Evolutionary conservation across 495 filamentous ascomycete species (phyloP), one percentile per base, ranked within the genome.

Genomic region (Penicillium canescens): DNA sequence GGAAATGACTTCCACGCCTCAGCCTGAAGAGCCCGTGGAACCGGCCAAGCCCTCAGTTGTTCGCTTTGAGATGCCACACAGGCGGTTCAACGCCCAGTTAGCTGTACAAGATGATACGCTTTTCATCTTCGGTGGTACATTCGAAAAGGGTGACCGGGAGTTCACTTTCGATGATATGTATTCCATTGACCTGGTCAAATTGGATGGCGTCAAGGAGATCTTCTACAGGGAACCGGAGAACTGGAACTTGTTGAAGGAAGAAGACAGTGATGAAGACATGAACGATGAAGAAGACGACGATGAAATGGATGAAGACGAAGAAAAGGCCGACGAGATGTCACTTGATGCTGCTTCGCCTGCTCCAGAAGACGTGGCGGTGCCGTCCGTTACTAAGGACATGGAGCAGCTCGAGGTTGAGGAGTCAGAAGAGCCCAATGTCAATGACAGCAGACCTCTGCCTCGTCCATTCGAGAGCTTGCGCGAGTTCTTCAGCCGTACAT

Each of bases 141-240:
- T 89, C 60, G 94, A 98, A 63, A 92, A 93, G 69, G 92, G 89
- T 18, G 94, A 98, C 62, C 82, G 88, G 14, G 94, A 98, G 67
- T 96, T 88, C 61, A 96, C 89, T 2, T 95, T 96, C 70, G 91
- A 96, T 65, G 93, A 98, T 61, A 78, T 97, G 78, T 93, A 90
- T 65, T 87, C 90, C 9, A 86, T 98, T 57, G 91, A 98, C 65
- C 78, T 98, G 33, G 91, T 86, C 44, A 95, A 92, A 68, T 74
- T 98, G 51, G 92, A 98, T 63, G 94, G 94, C 11, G 89, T 92
- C 56, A 89, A 89, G 70, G 87, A 95, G 66, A 80, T 94, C 42
- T 98, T 92, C 72, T 88, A 82, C 61, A 75, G 88, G 39, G 89
- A 93, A 63, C 84, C 90, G 13, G 87, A 87, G 62, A 91, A 92